Base-by-base conservation (phyloP, 2,329 filamentous ascomycete species). In the Trichoderma oligosporum region DNA sequence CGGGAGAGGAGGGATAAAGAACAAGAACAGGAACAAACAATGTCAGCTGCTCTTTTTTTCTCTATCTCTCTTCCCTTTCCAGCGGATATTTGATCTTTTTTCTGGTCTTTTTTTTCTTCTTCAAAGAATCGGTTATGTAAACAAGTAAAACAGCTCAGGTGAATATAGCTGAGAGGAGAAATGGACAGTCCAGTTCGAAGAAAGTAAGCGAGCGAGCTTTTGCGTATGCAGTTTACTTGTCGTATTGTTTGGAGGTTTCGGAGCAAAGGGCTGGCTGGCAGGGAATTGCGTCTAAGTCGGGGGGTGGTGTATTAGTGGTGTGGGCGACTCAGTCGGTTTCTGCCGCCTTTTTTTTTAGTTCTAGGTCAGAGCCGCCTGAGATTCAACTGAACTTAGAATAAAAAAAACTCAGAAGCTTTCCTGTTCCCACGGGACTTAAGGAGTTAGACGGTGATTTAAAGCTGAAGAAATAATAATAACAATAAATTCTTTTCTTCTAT, bases 241-340 rank as follows among this genome's bases (percentile, higher is more conserved):
- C n/a, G n/a, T 24, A 12, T 16, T 29, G 48, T 16, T 31, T 38
- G 38, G 44, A 56, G 44, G 35, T 49, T 49, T 56, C 39, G 51
- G 54, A 45, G 54, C 27, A 48, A 49, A 49, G 29, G 54, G 44
- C 54, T 56, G 54, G 54, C 51, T 45, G 42, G 41, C 41, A 33
- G 45, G 45, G 54, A 51, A 35, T 57, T 49, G 54, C 53, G 53
- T 56, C 53, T 41, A 42, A 42, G 38, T 53, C 36, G 16, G 46
- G 46, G 29, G 46, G 29, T 31, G 46, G 41, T 45, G 39, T 53
- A 33, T 53, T 53, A 53, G 49, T 53, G 41, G 53, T 57, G 45
- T 57, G 46, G 45, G 51, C 29, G 46, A n/a, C 12, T 42, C 27
- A 33, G 49, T 18, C 39, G 22, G n/a, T 36, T 57, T 57, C 46